A percentile compares a stretch with the other conserved stretches of the same genome.
These are phyloP conservation scores for Cutaneotrichosporon sp. DNA, from an alignment of 1,284 basidiomycete genomes.

Conservation along the genomic window DNA sequence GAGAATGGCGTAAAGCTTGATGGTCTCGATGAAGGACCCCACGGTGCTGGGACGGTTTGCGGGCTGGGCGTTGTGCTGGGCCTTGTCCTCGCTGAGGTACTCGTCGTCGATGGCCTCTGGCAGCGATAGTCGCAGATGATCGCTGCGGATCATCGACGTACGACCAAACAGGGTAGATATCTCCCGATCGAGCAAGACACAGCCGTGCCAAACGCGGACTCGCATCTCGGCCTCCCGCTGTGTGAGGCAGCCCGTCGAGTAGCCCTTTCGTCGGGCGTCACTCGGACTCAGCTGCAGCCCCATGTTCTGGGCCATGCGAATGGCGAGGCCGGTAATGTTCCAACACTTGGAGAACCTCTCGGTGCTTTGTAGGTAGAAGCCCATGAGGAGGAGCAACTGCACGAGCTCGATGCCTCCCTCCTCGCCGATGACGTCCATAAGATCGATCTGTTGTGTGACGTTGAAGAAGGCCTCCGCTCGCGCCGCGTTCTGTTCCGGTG, in stretches of 20 bases:
- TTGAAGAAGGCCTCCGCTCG: neutral
- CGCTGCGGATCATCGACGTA: conserved; percentile 1
- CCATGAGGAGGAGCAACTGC: conserved; percentile 7
- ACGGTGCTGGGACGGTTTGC: neutral
- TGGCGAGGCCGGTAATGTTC: conserved; percentile 7
- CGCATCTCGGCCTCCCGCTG: conserved; percentile 7
- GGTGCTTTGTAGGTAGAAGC: conserved; percentile 1
- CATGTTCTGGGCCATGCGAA: conserved; percentile 7
- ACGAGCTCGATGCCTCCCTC: neutral
- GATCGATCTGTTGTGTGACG: conserved; percentile 4
- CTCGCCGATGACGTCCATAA: conserved; percentile 2
- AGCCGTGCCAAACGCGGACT: neutral
- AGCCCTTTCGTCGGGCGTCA: neutral
- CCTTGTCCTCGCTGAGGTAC: neutral
- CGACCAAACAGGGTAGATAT: neutral
- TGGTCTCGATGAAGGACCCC: neutral
- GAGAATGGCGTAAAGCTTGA: conserved; percentile 8
- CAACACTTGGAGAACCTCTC: conserved; percentile 6
- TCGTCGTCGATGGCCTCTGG: conserved; percentile 6
- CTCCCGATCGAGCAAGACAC: conserved; percentile 7
- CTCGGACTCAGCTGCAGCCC: neutral
- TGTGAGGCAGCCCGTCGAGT: neutral
- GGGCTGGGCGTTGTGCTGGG: neutral
- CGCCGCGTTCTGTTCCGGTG: conserved; percentile 1
- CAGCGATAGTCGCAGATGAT: neutral